Percentiles rank a stretch among this genome's conserved stretches.
Evolutionary conservation across 2,329 filamentous ascomycete species (phyloP).

Genomic region (Ophiostoma tasmaniense): DNA sequence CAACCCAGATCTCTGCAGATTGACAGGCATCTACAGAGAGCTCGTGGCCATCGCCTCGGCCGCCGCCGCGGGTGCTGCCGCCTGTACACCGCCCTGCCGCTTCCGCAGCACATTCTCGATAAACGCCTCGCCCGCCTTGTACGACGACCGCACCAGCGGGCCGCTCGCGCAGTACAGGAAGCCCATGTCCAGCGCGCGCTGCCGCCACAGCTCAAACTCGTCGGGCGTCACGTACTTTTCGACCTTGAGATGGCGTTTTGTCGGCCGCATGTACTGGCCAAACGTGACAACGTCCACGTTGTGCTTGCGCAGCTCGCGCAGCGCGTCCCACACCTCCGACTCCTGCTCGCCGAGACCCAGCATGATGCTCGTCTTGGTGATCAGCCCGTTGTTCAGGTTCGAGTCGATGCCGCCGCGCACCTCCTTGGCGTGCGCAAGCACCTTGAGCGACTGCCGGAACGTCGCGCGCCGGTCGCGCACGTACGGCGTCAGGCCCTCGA

Average conservation of each 20-base stretch:
- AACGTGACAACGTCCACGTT: slow-evolving; percentile 95
- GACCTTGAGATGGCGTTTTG: slow-evolving; percentile 94
- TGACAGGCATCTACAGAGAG: neutral
- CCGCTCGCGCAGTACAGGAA: slow-evolving; percentile 96
- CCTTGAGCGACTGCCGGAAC: slow-evolving; percentile 74
- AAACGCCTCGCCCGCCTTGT: slow-evolving; percentile 97
- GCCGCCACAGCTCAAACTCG: slow-evolving; percentile 83
- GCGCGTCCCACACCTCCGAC: slow-evolving; percentile 68
- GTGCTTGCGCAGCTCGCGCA: slow-evolving; percentile 68
- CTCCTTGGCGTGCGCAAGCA: slow-evolving; percentile 74
- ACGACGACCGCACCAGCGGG: slow-evolving; percentile 85
- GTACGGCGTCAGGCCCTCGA: slow-evolving; percentile 79
- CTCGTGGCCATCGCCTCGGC: neutral
- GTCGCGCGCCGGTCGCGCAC: slow-evolving; percentile 85
- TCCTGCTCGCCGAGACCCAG: slow-evolving; percentile 89
- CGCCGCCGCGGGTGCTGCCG: neutral
- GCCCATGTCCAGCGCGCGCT: slow-evolving; percentile 84
- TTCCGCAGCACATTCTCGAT: slow-evolving; percentile 97
- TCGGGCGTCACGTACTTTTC: slow-evolving; percentile 90
- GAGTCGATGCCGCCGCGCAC: slow-evolving; percentile 41
- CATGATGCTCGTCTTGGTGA: slow-evolving; percentile 99
- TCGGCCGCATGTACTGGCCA: slow-evolving; percentile 99
- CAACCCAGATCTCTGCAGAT: too few species aligned
- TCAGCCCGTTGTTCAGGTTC: slow-evolving; percentile 44
- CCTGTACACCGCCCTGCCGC: slow-evolving; percentile 41